Conservation (phyloP, 2,329 filamentous ascomycete genomes). For the Clonostachys rosea region DNA sequence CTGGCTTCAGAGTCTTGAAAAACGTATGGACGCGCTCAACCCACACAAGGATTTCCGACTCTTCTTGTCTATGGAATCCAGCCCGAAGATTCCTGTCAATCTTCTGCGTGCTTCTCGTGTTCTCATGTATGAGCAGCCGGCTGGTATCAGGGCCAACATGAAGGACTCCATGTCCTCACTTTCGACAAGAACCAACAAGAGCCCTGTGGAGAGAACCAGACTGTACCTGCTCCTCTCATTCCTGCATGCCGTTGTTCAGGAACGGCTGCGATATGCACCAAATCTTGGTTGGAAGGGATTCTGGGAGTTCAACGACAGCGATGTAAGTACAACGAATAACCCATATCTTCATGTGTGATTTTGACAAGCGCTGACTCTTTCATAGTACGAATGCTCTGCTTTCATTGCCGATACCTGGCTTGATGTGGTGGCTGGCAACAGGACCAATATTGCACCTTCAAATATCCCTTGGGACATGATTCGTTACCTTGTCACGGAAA, state of each 20-base stretch:
- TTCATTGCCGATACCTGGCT: constrained; percentile 97
- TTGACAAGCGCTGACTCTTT: constrained; percentile 4
- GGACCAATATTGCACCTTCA: constrained; percentile 87
- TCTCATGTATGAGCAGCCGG: constrained; percentile 96
- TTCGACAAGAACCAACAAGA: constrained; percentile 69
- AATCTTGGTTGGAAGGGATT: constrained; percentile 96
- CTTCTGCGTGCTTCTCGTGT: constrained; percentile 88
- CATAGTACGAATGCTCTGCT: constrained; percentile 90
- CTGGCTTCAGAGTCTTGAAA: constrained; percentile 96
- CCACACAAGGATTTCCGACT: constrained; percentile 89
- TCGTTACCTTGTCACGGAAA: constrained; percentile 83
- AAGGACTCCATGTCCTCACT: constrained; percentile 90
- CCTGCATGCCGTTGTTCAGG: constrained; percentile 92
- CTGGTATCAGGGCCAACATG: constrained; percentile 96
- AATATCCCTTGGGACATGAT: constrained; percentile 98
- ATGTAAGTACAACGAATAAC: constrained; percentile 62
- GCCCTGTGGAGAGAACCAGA: constrained; percentile 84
- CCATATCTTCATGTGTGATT: background rate
- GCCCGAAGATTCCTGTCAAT: constrained; percentile 94
- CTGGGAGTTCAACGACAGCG: constrained; percentile 99
- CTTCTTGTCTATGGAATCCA: constrained; percentile 97
- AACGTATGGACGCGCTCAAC: constrained; percentile 92
- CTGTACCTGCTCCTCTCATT: constrained; percentile 91
- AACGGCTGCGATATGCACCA: constrained; percentile 89
- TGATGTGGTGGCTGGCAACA: constrained; percentile 73